A percentile compares a stretch with the other conserved stretches of the same genome.
Conservation (phyloP, 352 stramenopile genomes). For the Phytopythium aichiense region DNA sequence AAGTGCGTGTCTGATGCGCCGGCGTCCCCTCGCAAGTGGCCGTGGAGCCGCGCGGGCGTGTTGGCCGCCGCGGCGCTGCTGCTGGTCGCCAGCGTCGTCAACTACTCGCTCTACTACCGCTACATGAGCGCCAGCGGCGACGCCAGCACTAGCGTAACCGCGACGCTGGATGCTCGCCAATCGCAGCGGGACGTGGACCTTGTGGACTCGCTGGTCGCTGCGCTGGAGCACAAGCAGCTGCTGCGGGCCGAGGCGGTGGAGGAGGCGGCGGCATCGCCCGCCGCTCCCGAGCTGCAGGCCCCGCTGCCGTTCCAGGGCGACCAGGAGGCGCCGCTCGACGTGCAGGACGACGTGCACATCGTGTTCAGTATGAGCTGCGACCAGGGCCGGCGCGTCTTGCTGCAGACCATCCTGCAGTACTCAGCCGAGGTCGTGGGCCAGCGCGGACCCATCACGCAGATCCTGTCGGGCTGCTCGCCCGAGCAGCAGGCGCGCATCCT, state of each 20-base stretch:
- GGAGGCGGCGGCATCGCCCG: background rate
- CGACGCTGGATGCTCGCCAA: background rate
- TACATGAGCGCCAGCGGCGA: background rate
- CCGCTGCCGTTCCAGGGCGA: background rate
- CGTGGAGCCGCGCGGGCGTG: slow-evolving; percentile 5
- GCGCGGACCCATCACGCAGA: slow-evolving; percentile 45
- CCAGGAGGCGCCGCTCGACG: background rate
- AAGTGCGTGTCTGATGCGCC: background rate
- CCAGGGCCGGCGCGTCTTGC: slow-evolving; percentile 29
- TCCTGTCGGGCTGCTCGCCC: slow-evolving; percentile 39
- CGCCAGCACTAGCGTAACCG: background rate
- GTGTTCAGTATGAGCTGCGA: slow-evolving; percentile 54
- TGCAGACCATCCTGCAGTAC: slow-evolving; percentile 44
- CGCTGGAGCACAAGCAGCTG: background rate
- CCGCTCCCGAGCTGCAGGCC: background rate
- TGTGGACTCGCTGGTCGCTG: slow-evolving; percentile 2
- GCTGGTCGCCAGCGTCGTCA: slow-evolving; percentile 9
- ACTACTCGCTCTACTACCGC: background rate
- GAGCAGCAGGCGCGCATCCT: slow-evolving; percentile 20
- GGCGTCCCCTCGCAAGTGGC: background rate
- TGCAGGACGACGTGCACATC: slow-evolving; percentile 38
- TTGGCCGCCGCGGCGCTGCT: slow-evolving; percentile 11
- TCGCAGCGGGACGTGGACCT: background rate
- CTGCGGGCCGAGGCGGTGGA: background rate
- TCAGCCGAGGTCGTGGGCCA: slow-evolving; percentile 33